phyloP scores from a whole-genome alignment of 1,139 yeast species.

The Candida tetrigidarum region DNA sequence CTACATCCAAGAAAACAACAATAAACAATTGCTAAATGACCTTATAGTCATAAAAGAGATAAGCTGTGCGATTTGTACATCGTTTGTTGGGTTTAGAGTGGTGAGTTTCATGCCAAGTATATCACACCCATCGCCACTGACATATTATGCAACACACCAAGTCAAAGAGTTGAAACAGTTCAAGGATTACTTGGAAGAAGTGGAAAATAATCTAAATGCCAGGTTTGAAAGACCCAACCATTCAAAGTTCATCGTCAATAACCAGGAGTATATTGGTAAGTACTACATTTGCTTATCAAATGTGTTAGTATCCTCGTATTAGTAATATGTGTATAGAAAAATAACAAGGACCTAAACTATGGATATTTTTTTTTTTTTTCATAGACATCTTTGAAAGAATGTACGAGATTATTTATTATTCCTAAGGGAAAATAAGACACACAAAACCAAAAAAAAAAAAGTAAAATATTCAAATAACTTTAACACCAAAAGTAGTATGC shows the following conservation, averaged over 20 bases:
- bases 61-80: slow-evolving; percentile 20
- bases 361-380: too few relatives aligned
- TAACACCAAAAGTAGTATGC: too few relatives aligned
- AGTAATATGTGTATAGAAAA: neutral
- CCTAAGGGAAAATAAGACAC: too few relatives aligned
- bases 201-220: slow-evolving; percentile 18
- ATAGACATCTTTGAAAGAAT: neutral
- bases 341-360: neutral
- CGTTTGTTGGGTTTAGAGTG: slow-evolving; percentile 22
- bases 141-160: slow-evolving; percentile 1
- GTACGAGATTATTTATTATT: too few relatives aligned
- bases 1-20: slow-evolving; percentile 11
- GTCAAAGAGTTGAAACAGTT: slow-evolving; percentile 14
- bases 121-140: neutral
- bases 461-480: too few relatives aligned
- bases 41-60: slow-evolving; percentile 16
- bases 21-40: slow-evolving; percentile 13
- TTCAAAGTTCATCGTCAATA: slow-evolving; percentile 6
- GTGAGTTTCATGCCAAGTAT: slow-evolving; percentile 14
- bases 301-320: neutral
- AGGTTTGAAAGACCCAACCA: slow-evolving; percentile 11
- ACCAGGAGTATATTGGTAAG: slow-evolving; percentile 12
- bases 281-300: slow-evolving; percentile 10
- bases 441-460: too few relatives aligned
- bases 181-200: slow-evolving; percentile 16